Evolutionary conservation across 345 rosid genomes (phyloP).

Genomic region (Adansonia digitata): DNA sequence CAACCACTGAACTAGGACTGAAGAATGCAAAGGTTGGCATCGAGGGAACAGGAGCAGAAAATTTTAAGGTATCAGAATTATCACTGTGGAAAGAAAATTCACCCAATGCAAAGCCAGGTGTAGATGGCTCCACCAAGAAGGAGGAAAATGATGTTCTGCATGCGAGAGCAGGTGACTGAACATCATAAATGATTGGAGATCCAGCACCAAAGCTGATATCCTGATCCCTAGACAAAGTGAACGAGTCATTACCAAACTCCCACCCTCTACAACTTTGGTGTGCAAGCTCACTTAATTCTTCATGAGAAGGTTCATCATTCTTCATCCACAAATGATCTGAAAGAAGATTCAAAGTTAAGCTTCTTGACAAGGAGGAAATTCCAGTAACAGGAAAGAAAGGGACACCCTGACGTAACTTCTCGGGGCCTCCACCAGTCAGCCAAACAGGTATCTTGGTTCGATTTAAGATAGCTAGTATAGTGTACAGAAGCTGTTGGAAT

Average conservation of each 20-base stretch:
- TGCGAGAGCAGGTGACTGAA: constrained; percentile 33
- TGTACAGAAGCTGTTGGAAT: background rate
- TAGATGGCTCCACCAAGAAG: constrained; percentile 36
- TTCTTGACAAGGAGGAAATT: background rate
- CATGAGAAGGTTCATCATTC: constrained; percentile 19
- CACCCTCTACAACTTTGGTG: constrained; percentile 24
- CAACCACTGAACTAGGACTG: constrained; percentile 28
- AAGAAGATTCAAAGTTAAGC: constrained; percentile 1
- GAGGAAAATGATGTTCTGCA: constrained; percentile 52
- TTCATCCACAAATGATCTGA: constrained; percentile 55
- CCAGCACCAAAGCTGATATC: constrained; percentile 60
- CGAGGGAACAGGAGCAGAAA: constrained; percentile 39
- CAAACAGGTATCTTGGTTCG: background rate
- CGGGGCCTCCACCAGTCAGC: background rate
- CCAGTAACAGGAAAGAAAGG: background rate
- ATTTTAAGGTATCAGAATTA: constrained; percentile 30
- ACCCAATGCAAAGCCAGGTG: constrained; percentile 29
- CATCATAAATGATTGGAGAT: constrained; percentile 28
- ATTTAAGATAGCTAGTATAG: background rate
- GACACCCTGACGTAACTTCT: background rate
- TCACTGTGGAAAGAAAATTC: constrained; percentile 38
- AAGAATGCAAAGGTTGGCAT: constrained; percentile 62
- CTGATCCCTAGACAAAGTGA: constrained; percentile 41
- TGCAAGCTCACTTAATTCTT: constrained; percentile 12
- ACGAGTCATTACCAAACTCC: constrained; percentile 32